Percentiles rank a stretch among this genome's conserved stretches.
These are phyloP conservation scores for Aureobasidium uvarum DNA, from an alignment of 2,329 filamentous ascomycete genomes.

Conservation along the genomic window DNA sequence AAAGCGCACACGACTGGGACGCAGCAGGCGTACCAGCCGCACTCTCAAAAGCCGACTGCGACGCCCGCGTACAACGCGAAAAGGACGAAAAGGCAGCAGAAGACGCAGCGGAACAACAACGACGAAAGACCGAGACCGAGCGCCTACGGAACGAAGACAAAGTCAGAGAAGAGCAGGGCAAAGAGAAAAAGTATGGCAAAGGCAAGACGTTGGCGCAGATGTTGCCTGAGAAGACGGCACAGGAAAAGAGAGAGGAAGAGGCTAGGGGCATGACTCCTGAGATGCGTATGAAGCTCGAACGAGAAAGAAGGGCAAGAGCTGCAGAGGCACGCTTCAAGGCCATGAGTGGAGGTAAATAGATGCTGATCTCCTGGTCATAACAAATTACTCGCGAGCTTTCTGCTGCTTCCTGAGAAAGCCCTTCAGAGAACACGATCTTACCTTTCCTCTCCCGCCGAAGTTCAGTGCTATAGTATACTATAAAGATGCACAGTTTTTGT, in stretches of 20 bases:
- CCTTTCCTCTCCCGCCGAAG: too few species aligned
- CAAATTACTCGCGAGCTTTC: too few species aligned
- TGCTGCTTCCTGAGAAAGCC: too few species aligned
- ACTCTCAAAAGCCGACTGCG: conserved; percentile 69
- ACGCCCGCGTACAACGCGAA: conserved; percentile 67
- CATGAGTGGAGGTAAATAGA: conserved; percentile 7
- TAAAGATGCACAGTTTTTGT: too few species aligned
- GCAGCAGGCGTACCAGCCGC: conserved; percentile 68
- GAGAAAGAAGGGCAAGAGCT: conserved; percentile 85
- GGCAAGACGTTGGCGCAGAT: conserved; percentile 55
- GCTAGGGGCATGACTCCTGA: conserved; percentile 81
- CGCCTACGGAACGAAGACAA: conserved; percentile 66
- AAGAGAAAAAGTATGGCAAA: conserved; percentile 53
- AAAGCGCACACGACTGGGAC: conserved; percentile 75
- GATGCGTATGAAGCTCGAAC: conserved; percentile 77
- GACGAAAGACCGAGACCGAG: conserved; percentile 72
- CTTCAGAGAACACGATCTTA: too few species aligned
- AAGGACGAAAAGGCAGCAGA: conserved; percentile 65
- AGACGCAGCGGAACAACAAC: conserved; percentile 59
- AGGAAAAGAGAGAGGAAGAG: conserved; percentile 82
- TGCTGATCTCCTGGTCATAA: neutral
- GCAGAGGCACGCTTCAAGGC: conserved; percentile 64
- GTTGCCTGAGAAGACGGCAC: conserved; percentile 58
- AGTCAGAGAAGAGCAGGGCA: conserved; percentile 51
- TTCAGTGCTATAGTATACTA: too few species aligned